Evolutionary conservation across 129 eudicot genomes (phyloP), one percentile per base, ranked within the genome.

Genomic region (Artemisia argyi): DNA sequence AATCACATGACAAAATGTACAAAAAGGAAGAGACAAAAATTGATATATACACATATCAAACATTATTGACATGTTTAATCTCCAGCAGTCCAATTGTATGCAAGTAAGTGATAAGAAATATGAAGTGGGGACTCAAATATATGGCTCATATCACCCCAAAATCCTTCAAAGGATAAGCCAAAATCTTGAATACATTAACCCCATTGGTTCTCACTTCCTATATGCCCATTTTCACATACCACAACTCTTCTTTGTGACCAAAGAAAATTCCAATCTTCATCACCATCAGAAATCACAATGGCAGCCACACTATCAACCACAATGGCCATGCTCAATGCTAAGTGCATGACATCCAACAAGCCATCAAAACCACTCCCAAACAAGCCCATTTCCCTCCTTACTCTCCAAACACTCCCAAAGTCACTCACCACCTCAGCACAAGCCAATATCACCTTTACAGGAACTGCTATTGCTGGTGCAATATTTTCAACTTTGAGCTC

Each of bases 291-390:
- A 24, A 66, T 58, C 56, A 14, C 51, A 76, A 85, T 87, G 93
- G 96, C 97, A 68, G 87, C 95, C 58, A 85, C 97, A 55, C 78
- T 88, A n/a, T 78, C 88, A 42, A 83, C 94, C 71, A 85, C 91
- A 77, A 87, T 83, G 89, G 86, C 97, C 61, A 85, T 85, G 73
- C 87, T 87, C 39, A 85, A 81, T 28, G 76, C 87, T 86, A 90
- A 84, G 44, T 76, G 84, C 88, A 72, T 78, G 68, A 64, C 66
- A 73, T 1, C 79, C 59, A 39, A 59, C 63, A 84, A 65, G 48
- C 78, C 89, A 50, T 72, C 79, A 11, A 85, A 79, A 47, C 80
- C 84, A 2, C 30, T 60, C 44, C 26, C 86, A 68, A 54, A 59
- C 44, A 82, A 79, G 51, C 77, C 81, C 72, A 73, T 61, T 42